Base-by-base conservation (phyloP, 2,329 filamentous ascomycete genomes). In the Beauveria brongniartii region DNA sequence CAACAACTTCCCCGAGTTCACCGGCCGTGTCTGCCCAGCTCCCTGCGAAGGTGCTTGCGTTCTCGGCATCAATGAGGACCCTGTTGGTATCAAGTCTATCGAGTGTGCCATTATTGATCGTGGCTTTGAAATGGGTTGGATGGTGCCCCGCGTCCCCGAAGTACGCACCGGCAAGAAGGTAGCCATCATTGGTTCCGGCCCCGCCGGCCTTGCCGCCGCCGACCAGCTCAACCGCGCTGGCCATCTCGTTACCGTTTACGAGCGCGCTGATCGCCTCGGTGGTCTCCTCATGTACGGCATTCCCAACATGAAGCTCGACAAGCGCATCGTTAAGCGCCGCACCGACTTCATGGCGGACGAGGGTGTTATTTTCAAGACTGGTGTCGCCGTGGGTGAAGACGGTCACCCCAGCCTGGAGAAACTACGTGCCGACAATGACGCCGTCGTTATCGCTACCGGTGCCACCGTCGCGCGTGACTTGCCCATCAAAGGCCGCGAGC, bases 281-380 rank as follows among this genome's bases (percentile, higher is more conserved):
- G 93, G 93, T 74, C 82, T 97, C 60, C 84, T 97, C 70, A 97
- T 97, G 93, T 97, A 97, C 72, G 93, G 93, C 67, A 97, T 97
- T 67, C 93, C 93, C 67, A 97, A 97, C 81, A 97, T 97, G 93
- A 97, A 97, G 81, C 89, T 97, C 47, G 93, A 97, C 80, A 97
- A 97, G 83, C 91, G 91, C 72, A 87, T 97, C 65, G 93, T 97
- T 63, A 93, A 97, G 81, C 90, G 93, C 57, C 90, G 93, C 74
- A 92, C 94, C 54, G 91, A 97, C 75, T 92, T 97, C 76, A 93
- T 97, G 90, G 90, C 89, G 59, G 84, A 87, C 3, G 93, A 97
- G 76, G 93, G 93, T 54, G 78, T 97, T 71, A 82, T 82, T 56
- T 96, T 96, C 78, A 86, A 90, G 75, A 89, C 90, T 37, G 85